Base-by-base conservation (phyloP, 2,329 filamentous ascomycete genomes). In the Hypoxylon sp. region DNA sequence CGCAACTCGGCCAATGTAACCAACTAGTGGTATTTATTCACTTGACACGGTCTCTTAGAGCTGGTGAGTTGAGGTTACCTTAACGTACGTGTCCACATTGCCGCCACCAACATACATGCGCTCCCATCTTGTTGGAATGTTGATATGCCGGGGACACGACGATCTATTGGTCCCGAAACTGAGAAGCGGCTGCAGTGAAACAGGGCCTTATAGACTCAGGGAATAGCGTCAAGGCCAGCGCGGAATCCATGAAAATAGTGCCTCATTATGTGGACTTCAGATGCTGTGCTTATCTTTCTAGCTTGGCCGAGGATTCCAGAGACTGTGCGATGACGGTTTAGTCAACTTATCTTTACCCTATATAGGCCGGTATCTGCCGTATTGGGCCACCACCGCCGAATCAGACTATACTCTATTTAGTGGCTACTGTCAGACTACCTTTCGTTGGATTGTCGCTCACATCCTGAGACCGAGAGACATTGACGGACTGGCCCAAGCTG, bases 331-430 rank as follows among this genome's bases (percentile, higher is more conserved):
- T 51, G 61, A 64, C 35, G 50, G 64, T 55, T 56, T 61, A 40
- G 17, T 33, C 30, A 60, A 65, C 57, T 51, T 68, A 60, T 68
- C 65, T 58, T 59, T 53, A 56, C 57, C 65, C 27, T 63, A 50
- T 63, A 63, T 44, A 65, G 61, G 48, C 25, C 51, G 53, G 58
- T 57, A 51, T 51, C 13, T 53, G 33, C 62, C 61, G 53, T 53
- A 60, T 68, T 63, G 50, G 68, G 58, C 35, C 56, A 59, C 51
- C 42, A 61, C 51, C 44, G 33, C 64, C 54, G 61, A 68, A 31
- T 53, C 27, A 61, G 35, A 61, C 68, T 63, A 70, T 68, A 55
- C 68, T 70, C 33, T 31, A 65, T 68, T 49, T 22, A 70, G 61
- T 61, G 56, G 27, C 50, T 20, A 37, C 40, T 46, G 61, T 68